Evolutionary conservation across 2,329 filamentous ascomycete species (phyloP).

Genomic region (Colletotrichum paranaense): DNA sequence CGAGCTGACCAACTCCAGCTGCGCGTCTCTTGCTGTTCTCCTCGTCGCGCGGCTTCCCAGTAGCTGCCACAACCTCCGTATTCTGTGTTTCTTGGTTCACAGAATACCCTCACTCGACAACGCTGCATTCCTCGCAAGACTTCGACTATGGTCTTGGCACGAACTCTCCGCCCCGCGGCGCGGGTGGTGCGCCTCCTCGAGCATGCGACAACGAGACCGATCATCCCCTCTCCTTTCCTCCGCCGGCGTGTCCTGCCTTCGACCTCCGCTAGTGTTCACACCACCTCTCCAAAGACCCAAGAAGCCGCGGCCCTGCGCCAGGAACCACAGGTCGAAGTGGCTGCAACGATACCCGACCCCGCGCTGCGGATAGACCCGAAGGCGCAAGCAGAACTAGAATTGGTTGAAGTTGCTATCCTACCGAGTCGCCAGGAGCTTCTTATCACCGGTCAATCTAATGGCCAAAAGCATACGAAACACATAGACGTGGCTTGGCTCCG

Average conservation of each 20-base stretch:
- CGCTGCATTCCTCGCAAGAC: neutral
- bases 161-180: neutral
- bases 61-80: neutral
- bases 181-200: neutral
- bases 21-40: neutral
- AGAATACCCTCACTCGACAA: neutral
- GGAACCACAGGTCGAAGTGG: neutral
- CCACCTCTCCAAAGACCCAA: constrained; percentile 19
- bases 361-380: neutral
- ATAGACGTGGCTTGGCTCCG: constrained; percentile 52
- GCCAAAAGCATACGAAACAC: neutral
- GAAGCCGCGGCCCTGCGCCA: neutral
- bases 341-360: neutral
- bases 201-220: neutral
- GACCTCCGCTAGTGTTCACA: constrained; percentile 9
- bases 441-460: neutral
- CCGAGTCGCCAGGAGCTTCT: neutral
- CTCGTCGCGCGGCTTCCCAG: neutral
- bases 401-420: neutral
- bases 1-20: neutral
- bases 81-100: neutral
- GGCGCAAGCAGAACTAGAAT: neutral
- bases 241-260: neutral
- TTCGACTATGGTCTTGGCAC: neutral
- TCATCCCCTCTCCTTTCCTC: neutral